Evolutionary conservation across 345 rosid genomes (phyloP), one percentile per base, ranked within the genome.

Genomic region (Gossypium sturtianum): DNA sequence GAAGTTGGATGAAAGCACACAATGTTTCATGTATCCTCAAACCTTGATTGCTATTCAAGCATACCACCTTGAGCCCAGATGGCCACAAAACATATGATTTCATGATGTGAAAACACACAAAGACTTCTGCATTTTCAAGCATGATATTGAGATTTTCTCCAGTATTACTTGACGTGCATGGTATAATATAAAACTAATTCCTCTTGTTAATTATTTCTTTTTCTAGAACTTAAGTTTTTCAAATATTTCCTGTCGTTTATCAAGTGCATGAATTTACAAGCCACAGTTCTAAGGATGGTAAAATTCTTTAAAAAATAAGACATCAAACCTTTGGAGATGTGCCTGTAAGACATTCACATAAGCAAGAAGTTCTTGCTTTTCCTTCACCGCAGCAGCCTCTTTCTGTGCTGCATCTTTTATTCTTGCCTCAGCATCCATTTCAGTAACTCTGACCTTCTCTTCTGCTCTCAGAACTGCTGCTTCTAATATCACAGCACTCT

Each of bases 401-500:
- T 83, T 90, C 82, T 85, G 89, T 69, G 83, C 83, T 80, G 93
- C 88, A 61, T 95, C 98, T 80, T 86, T 93, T 67, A 89, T 76
- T 89, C 85, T 92, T 78, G 97, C 87, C 80, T 84, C 94, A 79
- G 89, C 86, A 78, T 80, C 90, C 71, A 91, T 88, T 82, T 90
- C 97, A 12, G 90, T 82, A 72, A 93, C 89, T 79, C 97, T 89
- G 48, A 77, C 97, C 86, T 87, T 93, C 86, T 96, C 99, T 82
- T 93, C 99, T 25, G 95, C 97, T 82, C 98, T 82, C 44, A 89
- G 82, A 71, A 88, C 93, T 59, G 97, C 97, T 74, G 90, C 99
- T 83, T 96, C 99, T 76, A 91, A 82, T 82, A 93, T 90, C 53
- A 93, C 93, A 27, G 75, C 97, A 80, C 84, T 93, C 67, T 96